A percentile compares a stretch with the other conserved stretches of the same genome.
These are phyloP conservation scores for Ramalina peruviana DNA, from an alignment of 495 filamentous ascomycete species.

Conservation along the genomic window DNA sequence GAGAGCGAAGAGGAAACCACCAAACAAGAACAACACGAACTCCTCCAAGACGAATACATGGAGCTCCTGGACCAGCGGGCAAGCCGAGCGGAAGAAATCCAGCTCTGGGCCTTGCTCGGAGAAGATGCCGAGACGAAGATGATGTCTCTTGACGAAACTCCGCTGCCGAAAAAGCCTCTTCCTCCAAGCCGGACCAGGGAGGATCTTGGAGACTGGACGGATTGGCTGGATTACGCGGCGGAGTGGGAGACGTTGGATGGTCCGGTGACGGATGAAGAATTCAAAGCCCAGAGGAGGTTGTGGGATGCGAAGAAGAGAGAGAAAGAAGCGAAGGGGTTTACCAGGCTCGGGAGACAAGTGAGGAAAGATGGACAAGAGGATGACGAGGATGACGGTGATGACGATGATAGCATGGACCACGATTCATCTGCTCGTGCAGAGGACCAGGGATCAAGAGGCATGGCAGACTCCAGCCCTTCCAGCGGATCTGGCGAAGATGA, in stretches of 20 bases:
- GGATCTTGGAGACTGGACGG: conserved; percentile 32
- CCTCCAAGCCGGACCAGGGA: conserved; percentile 21
- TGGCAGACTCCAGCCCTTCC: too few relatives aligned
- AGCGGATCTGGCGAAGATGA: too few relatives aligned
- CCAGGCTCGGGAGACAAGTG: too few relatives aligned
- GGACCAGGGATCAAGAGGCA: too few relatives aligned
- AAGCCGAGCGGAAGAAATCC: conserved; percentile 39
- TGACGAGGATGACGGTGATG: too few relatives aligned
- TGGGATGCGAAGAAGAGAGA: too few relatives aligned
- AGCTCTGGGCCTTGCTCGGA: conserved; percentile 40
- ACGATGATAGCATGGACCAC: too few relatives aligned
- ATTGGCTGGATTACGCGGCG: conserved; percentile 27
- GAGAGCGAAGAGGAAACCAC: conserved; percentile 1
- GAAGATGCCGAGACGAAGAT: conserved; percentile 14
- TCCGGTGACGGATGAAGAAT: conserved; percentile 20
- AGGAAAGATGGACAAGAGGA: too few relatives aligned
- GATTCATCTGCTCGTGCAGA: too few relatives aligned
- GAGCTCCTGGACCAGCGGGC: conserved; percentile 38
- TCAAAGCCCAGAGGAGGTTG: conserved; percentile 7
- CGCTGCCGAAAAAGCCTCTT: conserved; percentile 13
- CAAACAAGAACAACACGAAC: conserved; percentile 20
- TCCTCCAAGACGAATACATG: conserved; percentile 34
- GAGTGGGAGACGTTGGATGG: conserved; percentile 37
- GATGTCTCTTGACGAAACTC: conserved; percentile 9
- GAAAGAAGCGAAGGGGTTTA: too few relatives aligned